Evolutionary conservation across 2,329 filamentous ascomycete species (phyloP), one percentile per base, ranked within the genome.

Genomic region (Fusarium mexicanum): DNA sequence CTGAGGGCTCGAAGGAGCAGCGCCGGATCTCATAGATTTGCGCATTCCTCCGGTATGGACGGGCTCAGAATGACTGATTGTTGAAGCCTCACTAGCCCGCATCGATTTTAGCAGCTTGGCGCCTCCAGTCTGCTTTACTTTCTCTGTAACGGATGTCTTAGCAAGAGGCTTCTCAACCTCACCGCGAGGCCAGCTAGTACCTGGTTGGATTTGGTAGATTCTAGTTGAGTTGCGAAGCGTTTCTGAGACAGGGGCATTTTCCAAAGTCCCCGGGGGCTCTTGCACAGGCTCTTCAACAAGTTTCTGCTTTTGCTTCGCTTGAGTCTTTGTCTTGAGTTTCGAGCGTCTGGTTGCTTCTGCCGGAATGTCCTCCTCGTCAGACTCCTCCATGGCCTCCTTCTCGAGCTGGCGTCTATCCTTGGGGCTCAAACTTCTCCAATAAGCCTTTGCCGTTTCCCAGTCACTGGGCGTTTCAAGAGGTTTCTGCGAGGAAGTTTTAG

Each of bases 371-470:
- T 88, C 87, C 12, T 84, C 82, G 16, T 83, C 88, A 5, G 85
- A 87, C 51, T 90, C 86, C 64, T 89, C 86, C 54, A 87, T 80
- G 5, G 88, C 88, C 67, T 91, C 90, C 8, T 82, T 84, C 77
- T 91, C 90, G 38, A 92, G 85, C 77, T 91, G 88, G 12, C 88
- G 88, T 48, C 91, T 88, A 77, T 91, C 90, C 38, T 92, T 88
- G 4, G 86, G 84, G 13, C 88, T 91, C 12, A 94, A 81, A 59
- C 89, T 89, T 70, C 87, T 90, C 93, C 92, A 94, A 76, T 92
- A 94, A 1, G 88, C 84, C 76, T 92, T 93, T 22, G 91, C 89
- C 61, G 88, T 86, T 70, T 91, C 89, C 93, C 92, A 94, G 62
- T 92, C 89, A 69, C 86, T 83, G 7, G 76, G 72, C 9, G 68